Percentiles rank a stretch among this genome's conserved stretches.
phyloP scores from a whole-genome alignment of 2,329 filamentous ascomycete species.

The Immersiporthe knoxdaviesiana region DNA sequence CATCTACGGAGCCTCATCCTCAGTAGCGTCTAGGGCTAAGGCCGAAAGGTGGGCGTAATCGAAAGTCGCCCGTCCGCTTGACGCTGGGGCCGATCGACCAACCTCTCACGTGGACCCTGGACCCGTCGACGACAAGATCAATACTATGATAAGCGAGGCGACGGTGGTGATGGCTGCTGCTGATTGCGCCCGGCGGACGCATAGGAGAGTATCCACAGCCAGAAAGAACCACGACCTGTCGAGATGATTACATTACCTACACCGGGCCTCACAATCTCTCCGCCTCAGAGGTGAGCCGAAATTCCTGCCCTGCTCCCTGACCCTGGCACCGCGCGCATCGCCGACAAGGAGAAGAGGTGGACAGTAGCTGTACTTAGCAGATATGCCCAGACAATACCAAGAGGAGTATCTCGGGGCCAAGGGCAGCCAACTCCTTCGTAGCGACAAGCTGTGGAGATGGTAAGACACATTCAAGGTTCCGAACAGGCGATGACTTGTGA shows the following conservation, averaged over 20 bases:
- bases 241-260: background rate
- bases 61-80: conserved; percentile 11
- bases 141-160: background rate
- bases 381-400: no score
- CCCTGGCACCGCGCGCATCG: background rate
- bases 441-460: background rate
- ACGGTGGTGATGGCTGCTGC: background rate
- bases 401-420: background rate
- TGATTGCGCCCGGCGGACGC: background rate
- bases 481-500: background rate
- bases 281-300: background rate
- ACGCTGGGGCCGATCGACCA: conserved; percentile 6
- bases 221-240: background rate
- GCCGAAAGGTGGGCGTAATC: conserved; percentile 3
- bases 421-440: background rate
- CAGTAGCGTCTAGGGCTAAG: conserved; percentile 21
- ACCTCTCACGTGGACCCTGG: conserved; percentile 4
- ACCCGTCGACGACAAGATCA: background rate
- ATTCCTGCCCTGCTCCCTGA: background rate
- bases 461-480: background rate
- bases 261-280: no score
- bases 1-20: conserved; percentile 30
- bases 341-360: background rate
- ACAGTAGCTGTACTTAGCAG: no score
- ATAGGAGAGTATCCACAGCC: background rate